Evolutionary conservation across 495 filamentous ascomycete genomes (phyloP).

Genomic region (Daldinia vernicosa): DNA sequence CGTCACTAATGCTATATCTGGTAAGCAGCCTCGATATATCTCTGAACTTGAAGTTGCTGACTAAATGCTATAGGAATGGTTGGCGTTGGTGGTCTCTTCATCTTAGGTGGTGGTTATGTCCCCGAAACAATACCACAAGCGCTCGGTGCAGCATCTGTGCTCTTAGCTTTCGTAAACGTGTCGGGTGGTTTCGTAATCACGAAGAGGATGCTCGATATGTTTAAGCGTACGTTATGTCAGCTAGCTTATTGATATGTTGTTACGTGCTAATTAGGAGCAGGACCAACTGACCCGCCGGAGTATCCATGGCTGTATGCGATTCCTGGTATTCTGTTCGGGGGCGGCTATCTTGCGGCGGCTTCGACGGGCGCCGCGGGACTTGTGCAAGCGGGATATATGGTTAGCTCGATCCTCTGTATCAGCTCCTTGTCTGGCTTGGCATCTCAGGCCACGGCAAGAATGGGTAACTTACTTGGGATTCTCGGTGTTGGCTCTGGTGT

Average conservation of each 20-base stretch:
- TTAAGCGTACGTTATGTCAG: slow-evolving; percentile 63
- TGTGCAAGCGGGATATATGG: slow-evolving; percentile 81
- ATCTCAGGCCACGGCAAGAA: slow-evolving; percentile 78
- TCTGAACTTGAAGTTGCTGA: background rate
- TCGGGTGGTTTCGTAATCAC: slow-evolving; percentile 85
- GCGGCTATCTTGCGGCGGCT: slow-evolving; percentile 77
- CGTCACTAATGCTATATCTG: slow-evolving; percentile 87
- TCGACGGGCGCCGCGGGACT: slow-evolving; percentile 80
- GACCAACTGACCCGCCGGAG: slow-evolving; percentile 79
- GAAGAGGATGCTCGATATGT: slow-evolving; percentile 93
- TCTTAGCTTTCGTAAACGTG: slow-evolving; percentile 83
- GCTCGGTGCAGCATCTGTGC: slow-evolving; percentile 78
- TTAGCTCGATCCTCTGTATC: slow-evolving; percentile 81
- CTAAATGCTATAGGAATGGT: slow-evolving; percentile 67
- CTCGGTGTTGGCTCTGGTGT: slow-evolving; percentile 81
- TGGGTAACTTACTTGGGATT: slow-evolving; percentile 83
- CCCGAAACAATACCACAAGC: slow-evolving; percentile 79
- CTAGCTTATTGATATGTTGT: background rate
- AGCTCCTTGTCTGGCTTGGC: slow-evolving; percentile 75
- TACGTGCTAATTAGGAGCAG: slow-evolving; percentile 46
- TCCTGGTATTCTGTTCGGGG: slow-evolving; percentile 75
- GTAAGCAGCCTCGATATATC: slow-evolving; percentile 40
- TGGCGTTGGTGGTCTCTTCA: slow-evolving; percentile 81
- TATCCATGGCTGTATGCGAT: slow-evolving; percentile 85
- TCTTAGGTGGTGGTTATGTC: slow-evolving; percentile 77